phyloP scores from a whole-genome alignment of 2,329 filamentous ascomycete species.

The Diaporthe citri region DNA sequence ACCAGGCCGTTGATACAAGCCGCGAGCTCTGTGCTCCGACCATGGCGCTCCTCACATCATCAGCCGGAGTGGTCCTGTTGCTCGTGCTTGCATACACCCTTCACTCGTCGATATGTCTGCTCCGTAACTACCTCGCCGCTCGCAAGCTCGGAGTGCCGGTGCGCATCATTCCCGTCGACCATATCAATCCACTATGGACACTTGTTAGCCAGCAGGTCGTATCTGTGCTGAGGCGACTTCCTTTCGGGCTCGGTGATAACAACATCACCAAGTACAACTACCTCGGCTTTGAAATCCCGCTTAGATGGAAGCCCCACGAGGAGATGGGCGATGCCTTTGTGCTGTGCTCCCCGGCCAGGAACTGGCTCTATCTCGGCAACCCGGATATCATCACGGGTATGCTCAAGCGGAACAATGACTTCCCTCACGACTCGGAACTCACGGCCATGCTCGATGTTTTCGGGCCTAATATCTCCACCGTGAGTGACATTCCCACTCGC shows the following conservation, averaged over 20 bases:
- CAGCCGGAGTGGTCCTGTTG: not conserved
- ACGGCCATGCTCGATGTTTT: slow-evolving; percentile 42
- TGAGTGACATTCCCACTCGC: not conserved
- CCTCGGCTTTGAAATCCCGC: slow-evolving; percentile 41
- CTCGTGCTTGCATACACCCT: not conserved
- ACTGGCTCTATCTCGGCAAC: slow-evolving; percentile 41
- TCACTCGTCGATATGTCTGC: slow-evolving; percentile 25
- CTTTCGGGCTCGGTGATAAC: slow-evolving; percentile 44
- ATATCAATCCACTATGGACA: slow-evolving; percentile 49
- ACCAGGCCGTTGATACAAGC: not conserved
- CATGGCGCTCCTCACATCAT: not conserved
- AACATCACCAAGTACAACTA: slow-evolving; percentile 51
- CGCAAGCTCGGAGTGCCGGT: slow-evolving; percentile 48
- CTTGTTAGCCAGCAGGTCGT: slow-evolving; percentile 46
- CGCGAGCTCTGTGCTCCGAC: not conserved
- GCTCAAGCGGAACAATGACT: slow-evolving; percentile 39
- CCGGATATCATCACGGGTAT: slow-evolving; percentile 38
- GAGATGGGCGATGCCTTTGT: slow-evolving; percentile 46
- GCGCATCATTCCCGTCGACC: slow-evolving; percentile 49
- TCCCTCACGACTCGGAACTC: slow-evolving; percentile 39
- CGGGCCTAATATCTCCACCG: slow-evolving; percentile 42
- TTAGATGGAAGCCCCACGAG: slow-evolving; percentile 34
- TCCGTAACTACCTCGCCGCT: slow-evolving; percentile 43
- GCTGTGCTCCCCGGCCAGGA: slow-evolving; percentile 38
- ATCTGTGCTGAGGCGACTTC: slow-evolving; percentile 42